These are phyloP conservation scores for Angomonas ambiguus DNA, from an alignment of 208 protist genomes.

Conservation along the genomic window DNA sequence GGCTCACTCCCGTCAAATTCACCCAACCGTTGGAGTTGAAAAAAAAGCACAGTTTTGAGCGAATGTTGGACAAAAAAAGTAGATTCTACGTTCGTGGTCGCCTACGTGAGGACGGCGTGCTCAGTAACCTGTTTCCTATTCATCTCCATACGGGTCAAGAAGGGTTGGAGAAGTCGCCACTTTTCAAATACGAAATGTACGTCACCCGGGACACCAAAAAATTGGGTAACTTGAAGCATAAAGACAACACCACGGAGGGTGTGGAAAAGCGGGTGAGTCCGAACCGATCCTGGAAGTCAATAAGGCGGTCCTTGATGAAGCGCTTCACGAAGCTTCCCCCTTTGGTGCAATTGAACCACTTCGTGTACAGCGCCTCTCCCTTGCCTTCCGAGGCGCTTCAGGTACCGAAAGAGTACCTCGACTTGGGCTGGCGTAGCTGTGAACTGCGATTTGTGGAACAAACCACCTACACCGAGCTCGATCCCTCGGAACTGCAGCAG, in stretches of 20 bases:
- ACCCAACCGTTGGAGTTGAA: constrained; percentile 43
- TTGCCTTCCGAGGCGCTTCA: constrained; percentile 48
- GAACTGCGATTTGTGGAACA: constrained; percentile 43
- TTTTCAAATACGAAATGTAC: constrained; percentile 79
- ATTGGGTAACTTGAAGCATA: no score
- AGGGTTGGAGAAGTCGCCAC: not conserved
- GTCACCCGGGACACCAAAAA: constrained; percentile 33
- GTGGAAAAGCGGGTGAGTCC: constrained; percentile 34
- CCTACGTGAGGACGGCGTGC: constrained; percentile 66
- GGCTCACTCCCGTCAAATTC: constrained; percentile 31
- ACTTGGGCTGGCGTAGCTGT: constrained; percentile 66
- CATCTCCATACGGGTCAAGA: constrained; percentile 12
- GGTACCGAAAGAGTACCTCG: constrained; percentile 49
- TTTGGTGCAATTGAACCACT: constrained; percentile 48
- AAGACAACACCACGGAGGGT: not conserved
- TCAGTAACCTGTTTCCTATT: constrained; percentile 76
- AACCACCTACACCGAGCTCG: constrained; percentile 30
- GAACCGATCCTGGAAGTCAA: constrained; percentile 35
- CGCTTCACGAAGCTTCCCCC: constrained; percentile 38
- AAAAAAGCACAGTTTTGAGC: constrained; percentile 33
- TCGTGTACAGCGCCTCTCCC: constrained; percentile 51
- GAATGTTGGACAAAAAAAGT: constrained; percentile 53
- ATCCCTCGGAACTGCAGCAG: constrained; percentile 46
- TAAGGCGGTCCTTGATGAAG: constrained; percentile 41
- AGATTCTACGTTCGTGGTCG: constrained; percentile 49